These are phyloP conservation scores for Phaeotremella skinneri DNA, from an alignment of 768 basidiomycete species.

Conservation along the genomic window DNA sequence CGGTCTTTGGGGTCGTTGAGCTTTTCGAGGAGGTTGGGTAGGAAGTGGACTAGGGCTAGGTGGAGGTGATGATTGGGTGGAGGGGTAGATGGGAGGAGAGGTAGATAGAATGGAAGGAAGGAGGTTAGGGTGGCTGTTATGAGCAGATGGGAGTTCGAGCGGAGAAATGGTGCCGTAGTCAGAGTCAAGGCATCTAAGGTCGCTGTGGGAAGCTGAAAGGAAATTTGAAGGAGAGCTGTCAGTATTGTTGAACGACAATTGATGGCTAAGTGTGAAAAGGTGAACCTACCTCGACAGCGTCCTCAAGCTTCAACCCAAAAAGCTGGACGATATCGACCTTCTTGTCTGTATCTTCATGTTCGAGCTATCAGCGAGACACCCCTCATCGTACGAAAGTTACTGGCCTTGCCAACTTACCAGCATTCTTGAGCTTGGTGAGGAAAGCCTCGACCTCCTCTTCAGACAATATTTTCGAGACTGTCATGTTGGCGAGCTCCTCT, in stretches of 20 bases:
- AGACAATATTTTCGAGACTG: constrained; percentile 5
- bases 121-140: constrained; percentile 29
- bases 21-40: constrained; percentile 45
- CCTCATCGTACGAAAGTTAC: background rate
- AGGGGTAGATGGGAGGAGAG: constrained; percentile 23
- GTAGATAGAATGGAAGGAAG: constrained; percentile 42
- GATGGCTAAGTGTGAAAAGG: background rate
- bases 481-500: background rate
- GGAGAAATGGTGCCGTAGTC: constrained; percentile 29
- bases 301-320: constrained; percentile 44
- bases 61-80: constrained; percentile 28
- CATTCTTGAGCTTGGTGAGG: constrained; percentile 36
- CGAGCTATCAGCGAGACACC: background rate
- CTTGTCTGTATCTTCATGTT: constrained; percentile 35
- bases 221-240: background rate
- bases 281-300: constrained; percentile 28
- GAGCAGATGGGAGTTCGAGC: constrained; percentile 29
- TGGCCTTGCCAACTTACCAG: constrained; percentile 21
- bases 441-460: constrained; percentile 39
- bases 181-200: constrained; percentile 42
- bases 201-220: constrained; percentile 35
- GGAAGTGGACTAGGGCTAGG: constrained; percentile 27
- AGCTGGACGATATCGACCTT: constrained; percentile 49
- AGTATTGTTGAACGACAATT: background rate
- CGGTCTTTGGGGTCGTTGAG: constrained; percentile 48